Evolutionary conservation across 345 rosid genomes (phyloP), one percentile per base, ranked within the genome.

Genomic region (Eucalyptus coolabah): DNA sequence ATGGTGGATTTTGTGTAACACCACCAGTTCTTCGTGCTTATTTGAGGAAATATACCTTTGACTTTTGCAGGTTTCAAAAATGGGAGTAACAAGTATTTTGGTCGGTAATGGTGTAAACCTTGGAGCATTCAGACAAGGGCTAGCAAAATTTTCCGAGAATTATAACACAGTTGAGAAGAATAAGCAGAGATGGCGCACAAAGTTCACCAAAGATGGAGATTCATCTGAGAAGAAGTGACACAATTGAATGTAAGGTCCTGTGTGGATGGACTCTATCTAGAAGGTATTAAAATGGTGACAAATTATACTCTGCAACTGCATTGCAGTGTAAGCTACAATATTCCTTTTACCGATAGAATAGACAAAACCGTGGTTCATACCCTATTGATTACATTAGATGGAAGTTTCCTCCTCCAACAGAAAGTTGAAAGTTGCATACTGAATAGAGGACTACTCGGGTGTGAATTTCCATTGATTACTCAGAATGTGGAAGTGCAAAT

Each of bases 51-150:
- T n/a, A 72, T 77, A 40, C 83, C 47, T 77, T 50, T 88, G 86
- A 69, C 42, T 30, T 83, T 87, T 88, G 19, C 93, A 97, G 99
- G 94, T 95, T 87, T 96, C 97, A 2, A 95, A 95, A 90, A 94
- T 95, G 98, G 99, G 99, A 88, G 98, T 94, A 5, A 94, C 98
- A 16, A 94, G 97, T 93, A 92, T 95, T 87, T 87, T 92, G 91
- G 97, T 96, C 2, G 93, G 90, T 8, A 88, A 96, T 54, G 99
- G 98, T 32, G 95, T 96, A 53, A 95, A 92, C 47, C 97, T 97
- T 51, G 98, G 96, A 87, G 96, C 96, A 82, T 88, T 97, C 85
- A 93, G 97, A 88, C 94, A 95, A 87, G 99, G 99, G 89, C 95
- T 97, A 32, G 91, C 92, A 50, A 93, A 93, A 88, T 96, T 96